A percentile compares a stretch with the other conserved stretches of the same genome.
These are phyloP conservation scores for Psilocybe azurescens DNA, from an alignment of 768 basidiomycete species.

Conservation along the genomic window DNA sequence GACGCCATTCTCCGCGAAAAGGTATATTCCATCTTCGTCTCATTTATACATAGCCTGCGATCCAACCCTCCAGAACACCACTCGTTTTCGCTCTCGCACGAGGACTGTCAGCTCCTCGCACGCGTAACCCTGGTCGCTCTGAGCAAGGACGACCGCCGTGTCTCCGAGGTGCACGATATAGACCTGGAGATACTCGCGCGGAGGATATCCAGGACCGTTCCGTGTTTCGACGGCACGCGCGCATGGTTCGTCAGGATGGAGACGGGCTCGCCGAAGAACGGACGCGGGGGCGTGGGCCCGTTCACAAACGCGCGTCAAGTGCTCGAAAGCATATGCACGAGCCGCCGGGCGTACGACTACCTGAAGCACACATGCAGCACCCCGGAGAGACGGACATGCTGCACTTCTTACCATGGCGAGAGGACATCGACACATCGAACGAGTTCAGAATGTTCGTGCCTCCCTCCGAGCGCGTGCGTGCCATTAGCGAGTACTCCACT, in stretches of 20 bases:
- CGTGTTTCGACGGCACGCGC: neutral
- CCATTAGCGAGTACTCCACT: neutral
- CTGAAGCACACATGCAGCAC: neutral
- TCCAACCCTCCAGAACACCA: neutral
- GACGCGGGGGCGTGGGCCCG: neutral
- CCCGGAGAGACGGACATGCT: neutral
- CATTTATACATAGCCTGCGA: neutral
- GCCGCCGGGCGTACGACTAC: neutral
- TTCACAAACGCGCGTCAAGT: neutral
- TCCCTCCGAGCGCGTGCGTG: neutral
- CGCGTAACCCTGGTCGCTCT: neutral
- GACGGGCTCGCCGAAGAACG: neutral
- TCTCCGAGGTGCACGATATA: neutral
- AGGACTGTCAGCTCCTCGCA: neutral
- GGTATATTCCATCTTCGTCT: neutral
- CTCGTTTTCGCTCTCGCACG: neutral
- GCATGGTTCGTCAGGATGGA: neutral
- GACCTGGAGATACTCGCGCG: neutral
- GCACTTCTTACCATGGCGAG: neutral
- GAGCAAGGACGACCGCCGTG: neutral
- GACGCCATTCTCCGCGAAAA: neutral
- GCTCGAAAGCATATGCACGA: neutral
- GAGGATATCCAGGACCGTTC: neutral
- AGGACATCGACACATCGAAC: neutral
- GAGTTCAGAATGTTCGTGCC: neutral